A percentile compares a stretch with the other conserved stretches of the same genome.
Conservation (phyloP, 1,139 yeast genomes). For the Sugiyamaella xylanicola region DNA sequence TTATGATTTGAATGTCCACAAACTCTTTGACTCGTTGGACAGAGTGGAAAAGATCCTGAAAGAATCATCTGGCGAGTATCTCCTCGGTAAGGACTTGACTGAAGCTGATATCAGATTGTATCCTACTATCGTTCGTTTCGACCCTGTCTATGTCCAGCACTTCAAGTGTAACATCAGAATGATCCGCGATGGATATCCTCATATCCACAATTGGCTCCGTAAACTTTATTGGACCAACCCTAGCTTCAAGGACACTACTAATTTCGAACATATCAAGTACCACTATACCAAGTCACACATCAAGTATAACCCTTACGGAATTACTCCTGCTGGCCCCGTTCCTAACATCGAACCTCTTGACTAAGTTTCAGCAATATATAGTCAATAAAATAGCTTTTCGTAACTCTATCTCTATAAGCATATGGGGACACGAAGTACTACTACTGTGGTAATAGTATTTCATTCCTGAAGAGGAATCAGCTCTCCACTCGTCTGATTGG, state of each 20-base stretch:
- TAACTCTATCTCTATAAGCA: too few species aligned
- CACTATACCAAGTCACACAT: conserved; percentile 85
- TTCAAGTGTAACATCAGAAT: conserved; percentile 88
- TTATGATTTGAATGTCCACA: conserved; percentile 69
- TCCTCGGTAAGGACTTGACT: conserved; percentile 69
- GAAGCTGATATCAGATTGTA: conserved; percentile 89
- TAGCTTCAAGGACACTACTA: conserved; percentile 76
- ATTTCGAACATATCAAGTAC: conserved; percentile 84
- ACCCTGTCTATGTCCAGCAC: conserved; percentile 89
- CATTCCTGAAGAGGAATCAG: too few species aligned
- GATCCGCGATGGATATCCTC: conserved; percentile 80
- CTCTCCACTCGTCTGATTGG: too few species aligned
- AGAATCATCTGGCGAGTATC: conserved; percentile 54
- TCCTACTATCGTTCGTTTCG: conserved; percentile 84
- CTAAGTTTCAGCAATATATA: too few species aligned
- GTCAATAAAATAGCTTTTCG: too few species aligned
- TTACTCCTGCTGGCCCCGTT: conserved; percentile 88
- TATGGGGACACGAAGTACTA: too few species aligned
- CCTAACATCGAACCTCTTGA: conserved; percentile 57
- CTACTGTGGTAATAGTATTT: too few species aligned
- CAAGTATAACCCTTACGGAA: conserved; percentile 75
- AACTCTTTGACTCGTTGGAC: conserved; percentile 71
- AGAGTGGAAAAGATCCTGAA: conserved; percentile 68
- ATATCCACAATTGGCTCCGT: conserved; percentile 75
- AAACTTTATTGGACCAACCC: conserved; percentile 83